Evolutionary conservation across 805 yeast species (phyloP).

Genomic region (Barnettozyma siamensis): DNA sequence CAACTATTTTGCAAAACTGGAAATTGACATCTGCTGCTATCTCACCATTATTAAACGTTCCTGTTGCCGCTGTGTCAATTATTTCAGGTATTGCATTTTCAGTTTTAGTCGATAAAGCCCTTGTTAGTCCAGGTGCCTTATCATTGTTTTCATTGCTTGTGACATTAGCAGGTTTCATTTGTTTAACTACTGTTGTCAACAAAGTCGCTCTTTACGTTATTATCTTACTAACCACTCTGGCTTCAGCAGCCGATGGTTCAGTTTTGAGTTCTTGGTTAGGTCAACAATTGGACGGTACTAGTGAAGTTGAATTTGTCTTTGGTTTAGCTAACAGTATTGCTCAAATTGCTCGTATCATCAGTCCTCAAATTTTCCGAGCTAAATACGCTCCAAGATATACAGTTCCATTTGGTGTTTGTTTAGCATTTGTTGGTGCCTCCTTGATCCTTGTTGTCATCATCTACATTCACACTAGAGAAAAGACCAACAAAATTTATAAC

Average conservation of each 20-base stretch:
- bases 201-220: conserved; percentile 8
- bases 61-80: conserved; percentile 13
- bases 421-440: conserved; percentile 7
- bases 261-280: conserved; percentile 10
- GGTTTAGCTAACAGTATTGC: conserved; percentile 7
- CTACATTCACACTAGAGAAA: background rate
- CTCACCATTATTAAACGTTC: conserved; percentile 16
- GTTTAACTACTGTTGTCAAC: conserved; percentile 5
- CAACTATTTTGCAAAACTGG: conserved; percentile 12
- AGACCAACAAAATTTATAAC: background rate
- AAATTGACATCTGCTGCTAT: conserved; percentile 10
- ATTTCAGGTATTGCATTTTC: conserved; percentile 14
- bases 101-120: conserved; percentile 12
- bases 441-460: background rate
- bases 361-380: conserved; percentile 13
- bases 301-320: conserved; percentile 10
- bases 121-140: conserved; percentile 3
- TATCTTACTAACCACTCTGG: conserved; percentile 8
- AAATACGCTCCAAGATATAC: conserved; percentile 11
- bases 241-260: conserved; percentile 11
- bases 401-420: conserved; percentile 9
- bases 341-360: conserved; percentile 12
- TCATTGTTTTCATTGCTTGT: background rate
- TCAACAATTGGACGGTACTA: conserved; percentile 8
- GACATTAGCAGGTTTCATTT: conserved; percentile 3